Base-by-base conservation (phyloP, 1,284 basidiomycete genomes). In the Neonothopanus nambi region DNA sequence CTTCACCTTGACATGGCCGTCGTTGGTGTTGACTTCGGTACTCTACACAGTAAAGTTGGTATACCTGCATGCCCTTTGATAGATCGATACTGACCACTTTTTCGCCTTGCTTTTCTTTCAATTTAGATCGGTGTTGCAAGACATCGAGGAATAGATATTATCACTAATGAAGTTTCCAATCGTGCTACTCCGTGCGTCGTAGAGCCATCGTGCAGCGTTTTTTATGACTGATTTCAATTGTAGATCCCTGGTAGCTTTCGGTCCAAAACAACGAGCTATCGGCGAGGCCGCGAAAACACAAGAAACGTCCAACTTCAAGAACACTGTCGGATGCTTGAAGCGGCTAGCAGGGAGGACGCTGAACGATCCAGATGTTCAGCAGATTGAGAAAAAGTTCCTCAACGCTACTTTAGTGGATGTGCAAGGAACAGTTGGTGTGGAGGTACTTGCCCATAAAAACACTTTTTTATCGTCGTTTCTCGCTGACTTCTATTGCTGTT, bases 231-330 rank as follows among this genome's bases (percentile, higher is more conserved):
- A 33, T 36, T 4, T 23, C 9, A 48, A 23, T 36, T 54, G 1
- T 62, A 95, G 93, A 67, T 95, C 95, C 41, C 83, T 98, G 58
- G 85, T 97, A 59, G 93, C 91, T 6, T 98, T 96, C 73, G 94
- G 93, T 24, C 81, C 84, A 39, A 92, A 90, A 70, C 89, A 94
- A 66, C 87, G 95, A 59, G 72, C 87, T 48, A 89, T 97, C 67
- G 95, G 95, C 60, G 95, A 98, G 73, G 62, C 93, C 20, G 95
- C 94, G 64, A 97, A 97, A 78, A 97, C 92, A 1, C 91, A 95
- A 62, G 95, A 98, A 75, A 96, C 89, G n/a, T 95, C 93, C 61
- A 97, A 97, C 76, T 97, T 95, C 80, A 91, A 87, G 72, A 98
- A 97, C 77, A 97, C 95, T 37, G 80, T 95, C 66, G 95, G 95